Conservation (phyloP, 2,329 filamentous ascomycete genomes). For the Colletotrichum eleusines region DNA sequence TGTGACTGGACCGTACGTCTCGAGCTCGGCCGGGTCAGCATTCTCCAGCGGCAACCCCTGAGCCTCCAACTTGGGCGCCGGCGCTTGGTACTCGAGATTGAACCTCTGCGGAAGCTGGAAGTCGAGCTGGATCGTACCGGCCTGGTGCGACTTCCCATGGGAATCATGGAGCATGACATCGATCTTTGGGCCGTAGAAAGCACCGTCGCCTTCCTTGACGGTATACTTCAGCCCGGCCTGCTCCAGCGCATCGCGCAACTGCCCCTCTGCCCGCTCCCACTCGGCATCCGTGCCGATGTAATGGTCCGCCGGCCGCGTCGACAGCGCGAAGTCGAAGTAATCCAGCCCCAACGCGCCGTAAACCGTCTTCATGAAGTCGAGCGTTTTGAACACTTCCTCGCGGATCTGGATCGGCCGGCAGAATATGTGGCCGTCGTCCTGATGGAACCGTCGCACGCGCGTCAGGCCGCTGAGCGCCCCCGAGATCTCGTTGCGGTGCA, state of each 20-base stretch:
- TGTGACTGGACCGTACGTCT: constrained; percentile 67
- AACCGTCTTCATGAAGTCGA: constrained; percentile 80
- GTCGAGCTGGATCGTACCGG: constrained; percentile 89
- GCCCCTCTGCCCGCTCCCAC: constrained; percentile 62
- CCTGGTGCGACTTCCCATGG: constrained; percentile 88
- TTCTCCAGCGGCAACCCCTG: constrained; percentile 60
- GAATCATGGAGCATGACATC: constrained; percentile 86
- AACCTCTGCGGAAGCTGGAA: constrained; percentile 91
- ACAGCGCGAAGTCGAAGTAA: constrained; percentile 80
- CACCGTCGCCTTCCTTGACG: constrained; percentile 84
- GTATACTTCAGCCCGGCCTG: constrained; percentile 80
- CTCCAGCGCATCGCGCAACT: constrained; percentile 59
- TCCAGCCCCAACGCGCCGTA: constrained; percentile 79
- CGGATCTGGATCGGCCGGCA: constrained; percentile 82
- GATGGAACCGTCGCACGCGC: constrained; percentile 86
- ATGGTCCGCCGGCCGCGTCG: constrained; percentile 80
- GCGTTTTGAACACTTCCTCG: constrained; percentile 77
- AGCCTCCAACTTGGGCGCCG: constrained; percentile 72
- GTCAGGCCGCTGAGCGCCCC: constrained; percentile 86
- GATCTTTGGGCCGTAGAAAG: constrained; percentile 94
- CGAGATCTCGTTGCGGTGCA: constrained; percentile 89
- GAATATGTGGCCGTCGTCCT: constrained; percentile 93
- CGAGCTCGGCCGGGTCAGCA: constrained; percentile 38
- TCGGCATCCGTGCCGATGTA: constrained; percentile 82
- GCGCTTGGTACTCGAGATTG: constrained; percentile 78